These are phyloP conservation scores for Aspergillus tanneri DNA, from an alignment of 2,329 filamentous ascomycete genomes.

Conservation along the genomic window DNA sequence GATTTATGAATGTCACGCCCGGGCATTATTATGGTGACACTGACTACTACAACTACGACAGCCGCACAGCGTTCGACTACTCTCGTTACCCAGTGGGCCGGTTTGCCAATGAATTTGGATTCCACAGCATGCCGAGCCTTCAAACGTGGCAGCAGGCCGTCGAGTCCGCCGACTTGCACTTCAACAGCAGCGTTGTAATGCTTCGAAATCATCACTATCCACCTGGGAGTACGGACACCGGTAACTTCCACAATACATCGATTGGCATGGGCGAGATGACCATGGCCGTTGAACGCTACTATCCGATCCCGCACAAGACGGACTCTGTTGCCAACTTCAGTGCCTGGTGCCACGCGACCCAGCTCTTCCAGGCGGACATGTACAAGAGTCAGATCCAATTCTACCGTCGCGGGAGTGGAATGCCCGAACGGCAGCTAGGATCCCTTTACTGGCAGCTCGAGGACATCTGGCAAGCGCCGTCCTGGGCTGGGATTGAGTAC, in stretches of 20 bases:
- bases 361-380: conserved; percentile 64
- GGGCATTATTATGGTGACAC: conserved; percentile 61
- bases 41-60: conserved; percentile 61
- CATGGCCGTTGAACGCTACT: conserved; percentile 55
- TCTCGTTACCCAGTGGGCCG: conserved; percentile 57
- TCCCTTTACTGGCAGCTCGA: conserved; percentile 66
- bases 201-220: conserved; percentile 62
- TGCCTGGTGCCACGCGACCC: conserved; percentile 61
- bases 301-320: conserved; percentile 55
- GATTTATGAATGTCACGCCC: conserved; percentile 55
- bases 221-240: conserved; percentile 48
- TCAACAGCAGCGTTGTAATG: conserved; percentile 58
- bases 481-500: conserved; percentile 64
- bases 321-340: conserved; percentile 59
- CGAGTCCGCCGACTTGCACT: conserved; percentile 51
- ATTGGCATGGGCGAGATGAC: conserved; percentile 58
- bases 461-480: conserved; percentile 64
- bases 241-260: conserved; percentile 42
- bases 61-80: conserved; percentile 54
- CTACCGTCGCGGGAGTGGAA: conserved; percentile 59
- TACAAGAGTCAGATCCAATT: conserved; percentile 62
- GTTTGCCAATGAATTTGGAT: conserved; percentile 65
- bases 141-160: conserved; percentile 59
- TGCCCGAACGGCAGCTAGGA: conserved; percentile 59
- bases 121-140: conserved; percentile 61